These are phyloP conservation scores for Aspergillus ostianus DNA, from an alignment of 495 filamentous ascomycete species.

Conservation along the genomic window DNA sequence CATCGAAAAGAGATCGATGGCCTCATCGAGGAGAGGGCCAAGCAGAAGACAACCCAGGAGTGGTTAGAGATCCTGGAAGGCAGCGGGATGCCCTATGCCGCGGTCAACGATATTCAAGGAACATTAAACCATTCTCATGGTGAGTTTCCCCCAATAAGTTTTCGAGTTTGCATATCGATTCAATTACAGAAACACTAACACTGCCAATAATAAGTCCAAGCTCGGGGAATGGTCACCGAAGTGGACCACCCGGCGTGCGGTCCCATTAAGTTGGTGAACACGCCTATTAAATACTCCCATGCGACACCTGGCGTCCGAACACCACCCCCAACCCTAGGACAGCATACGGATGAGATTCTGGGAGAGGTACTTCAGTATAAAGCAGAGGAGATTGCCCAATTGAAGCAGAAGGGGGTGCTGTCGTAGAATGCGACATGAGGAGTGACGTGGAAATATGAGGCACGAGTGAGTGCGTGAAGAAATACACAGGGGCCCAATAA, in stretches of 20 bases:
- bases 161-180: neutral
- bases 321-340: slow-evolving; percentile 80
- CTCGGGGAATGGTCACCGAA: slow-evolving; percentile 84
- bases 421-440: slow-evolving; percentile 38
- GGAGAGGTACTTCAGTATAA: slow-evolving; percentile 62
- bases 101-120: slow-evolving; percentile 86
- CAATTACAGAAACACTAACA: slow-evolving; percentile 3
- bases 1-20: slow-evolving; percentile 73
- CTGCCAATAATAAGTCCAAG: slow-evolving; percentile 59
- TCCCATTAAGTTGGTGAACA: slow-evolving; percentile 84
- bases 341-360: slow-evolving; percentile 90
- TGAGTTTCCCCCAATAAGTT: slow-evolving; percentile 26
- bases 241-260: slow-evolving; percentile 82
- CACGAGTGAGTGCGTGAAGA: neutral
- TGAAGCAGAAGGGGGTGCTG: slow-evolving; percentile 70
- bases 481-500: neutral
- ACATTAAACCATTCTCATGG: slow-evolving; percentile 83
- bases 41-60: slow-evolving; percentile 77
- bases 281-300: slow-evolving; percentile 93
- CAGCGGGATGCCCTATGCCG: slow-evolving; percentile 90
- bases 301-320: slow-evolving; percentile 73
- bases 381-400: slow-evolving; percentile 55
- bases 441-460: too few species aligned
- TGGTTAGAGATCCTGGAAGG: slow-evolving; percentile 89
- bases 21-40: slow-evolving; percentile 71